These are phyloP conservation scores for Knoxia roxburghii DNA, from an alignment of 257 asterid genomes.

Conservation along the genomic window DNA sequence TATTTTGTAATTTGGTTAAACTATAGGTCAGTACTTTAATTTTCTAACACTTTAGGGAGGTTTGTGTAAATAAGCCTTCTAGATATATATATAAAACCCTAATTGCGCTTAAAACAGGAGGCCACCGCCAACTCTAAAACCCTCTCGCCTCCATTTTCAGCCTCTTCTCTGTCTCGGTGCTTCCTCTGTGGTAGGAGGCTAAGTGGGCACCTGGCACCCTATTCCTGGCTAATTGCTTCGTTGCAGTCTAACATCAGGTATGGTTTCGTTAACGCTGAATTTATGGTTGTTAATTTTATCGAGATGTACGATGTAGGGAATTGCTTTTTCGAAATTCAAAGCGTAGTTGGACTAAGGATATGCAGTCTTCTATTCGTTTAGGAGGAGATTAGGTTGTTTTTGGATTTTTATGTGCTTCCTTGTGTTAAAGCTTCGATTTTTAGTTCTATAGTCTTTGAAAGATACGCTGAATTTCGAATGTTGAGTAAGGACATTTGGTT, in stretches of 20 bases:
- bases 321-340: not conserved
- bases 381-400: not conserved
- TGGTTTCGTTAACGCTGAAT: not conserved
- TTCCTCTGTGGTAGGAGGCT: not conserved
- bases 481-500: not conserved
- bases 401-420: not conserved
- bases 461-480: not conserved
- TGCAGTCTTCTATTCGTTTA: not conserved
- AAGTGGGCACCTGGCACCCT: not conserved
- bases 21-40: not conserved
- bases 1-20: not conserved
- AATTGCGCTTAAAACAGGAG: not conserved
- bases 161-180: not conserved
- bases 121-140: not conserved
- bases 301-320: not conserved
- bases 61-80: too few relatives aligned
- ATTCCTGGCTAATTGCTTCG: not conserved
- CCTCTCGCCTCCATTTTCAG: not conserved
- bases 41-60: not conserved
- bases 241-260: not conserved
- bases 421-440: not conserved
- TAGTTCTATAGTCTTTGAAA: not conserved
- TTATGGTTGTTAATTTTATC: not conserved
- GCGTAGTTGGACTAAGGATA: not conserved
- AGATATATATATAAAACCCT: conserved; percentile 4